Evolutionary conservation across 2,329 filamentous ascomycete genomes (phyloP).

Genomic region (Aspergillus thermomutatus): DNA sequence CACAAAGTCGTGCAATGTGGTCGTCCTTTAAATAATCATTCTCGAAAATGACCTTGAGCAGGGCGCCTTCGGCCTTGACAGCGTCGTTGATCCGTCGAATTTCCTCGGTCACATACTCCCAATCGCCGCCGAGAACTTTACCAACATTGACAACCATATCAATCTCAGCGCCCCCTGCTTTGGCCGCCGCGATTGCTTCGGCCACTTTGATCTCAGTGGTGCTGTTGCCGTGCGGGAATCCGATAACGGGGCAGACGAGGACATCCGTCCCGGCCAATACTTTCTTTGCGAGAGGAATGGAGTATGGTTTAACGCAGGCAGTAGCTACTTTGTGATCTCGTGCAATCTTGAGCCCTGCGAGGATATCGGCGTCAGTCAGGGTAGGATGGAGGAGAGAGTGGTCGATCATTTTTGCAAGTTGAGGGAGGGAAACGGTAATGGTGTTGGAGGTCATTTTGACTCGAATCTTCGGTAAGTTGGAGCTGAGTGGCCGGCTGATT

Average conservation of each 20-base stretch:
- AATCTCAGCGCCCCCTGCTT: slow-evolving; percentile 52
- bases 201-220: slow-evolving; percentile 53
- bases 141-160: slow-evolving; percentile 61
- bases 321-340: slow-evolving; percentile 51
- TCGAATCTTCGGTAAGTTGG: neutral
- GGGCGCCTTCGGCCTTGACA: slow-evolving; percentile 43
- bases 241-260: slow-evolving; percentile 56
- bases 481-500: neutral
- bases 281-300: slow-evolving; percentile 47
- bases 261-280: slow-evolving; percentile 50
- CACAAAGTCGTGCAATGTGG: slow-evolving; percentile 52
- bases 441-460: slow-evolving; percentile 3
- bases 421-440: slow-evolving; percentile 32
- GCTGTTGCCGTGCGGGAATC: slow-evolving; percentile 60
- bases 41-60: slow-evolving; percentile 62
- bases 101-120: slow-evolving; percentile 55
- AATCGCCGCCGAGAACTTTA: slow-evolving; percentile 55
- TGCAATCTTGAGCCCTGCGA: slow-evolving; percentile 48
- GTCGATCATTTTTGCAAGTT: slow-evolving; percentile 48
- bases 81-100: slow-evolving; percentile 50
- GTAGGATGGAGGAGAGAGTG: slow-evolving; percentile 62
- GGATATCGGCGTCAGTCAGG: slow-evolving; percentile 56
- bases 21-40: slow-evolving; percentile 54
- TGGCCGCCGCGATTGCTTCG: slow-evolving; percentile 50
- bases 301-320: slow-evolving; percentile 59